Evolutionary conservation across 148 eudicot species (phyloP).

Genomic region (Euryodendron excelsum): DNA sequence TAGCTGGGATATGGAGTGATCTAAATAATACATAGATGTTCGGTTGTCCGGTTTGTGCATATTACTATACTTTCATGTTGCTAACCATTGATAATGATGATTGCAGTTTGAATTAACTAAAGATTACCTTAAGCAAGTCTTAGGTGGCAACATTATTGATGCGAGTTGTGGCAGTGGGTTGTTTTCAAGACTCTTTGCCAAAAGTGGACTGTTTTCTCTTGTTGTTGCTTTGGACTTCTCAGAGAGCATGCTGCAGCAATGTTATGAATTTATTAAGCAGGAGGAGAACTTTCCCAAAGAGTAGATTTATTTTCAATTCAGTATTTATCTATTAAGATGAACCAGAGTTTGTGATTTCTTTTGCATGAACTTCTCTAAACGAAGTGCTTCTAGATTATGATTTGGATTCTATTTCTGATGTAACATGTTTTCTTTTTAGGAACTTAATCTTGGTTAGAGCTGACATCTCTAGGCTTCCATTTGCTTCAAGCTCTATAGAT

Average conservation of each 20-base stretch:
- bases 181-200: slow-evolving; percentile 83
- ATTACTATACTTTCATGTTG: not conserved
- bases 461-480: slow-evolving; percentile 92
- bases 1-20: not conserved
- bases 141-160: slow-evolving; percentile 84
- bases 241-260: slow-evolving; percentile 76
- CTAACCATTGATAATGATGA: slow-evolving; percentile 11
- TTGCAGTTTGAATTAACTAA: slow-evolving; percentile 87
- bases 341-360: not conserved
- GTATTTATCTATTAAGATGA: not conserved
- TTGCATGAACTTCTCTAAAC: not conserved
- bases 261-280: slow-evolving; percentile 71
- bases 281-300: slow-evolving; percentile 74
- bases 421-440: slow-evolving; percentile 32
- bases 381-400: not conserved
- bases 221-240: slow-evolving; percentile 91
- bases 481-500: slow-evolving; percentile 76
- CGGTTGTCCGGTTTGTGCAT: not conserved
- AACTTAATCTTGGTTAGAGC: slow-evolving; percentile 81
- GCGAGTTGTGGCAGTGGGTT: slow-evolving; percentile 98
- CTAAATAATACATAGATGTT: not conserved
- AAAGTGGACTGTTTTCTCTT: slow-evolving; percentile 74
- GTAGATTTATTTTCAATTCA: slow-evolving; percentile 32
- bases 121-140: slow-evolving; percentile 69
- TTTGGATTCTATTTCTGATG: slow-evolving; percentile 7